Evolutionary conservation across 257 asterid genomes (phyloP).

Genomic region (Lithospermum erythrorhizon): DNA sequence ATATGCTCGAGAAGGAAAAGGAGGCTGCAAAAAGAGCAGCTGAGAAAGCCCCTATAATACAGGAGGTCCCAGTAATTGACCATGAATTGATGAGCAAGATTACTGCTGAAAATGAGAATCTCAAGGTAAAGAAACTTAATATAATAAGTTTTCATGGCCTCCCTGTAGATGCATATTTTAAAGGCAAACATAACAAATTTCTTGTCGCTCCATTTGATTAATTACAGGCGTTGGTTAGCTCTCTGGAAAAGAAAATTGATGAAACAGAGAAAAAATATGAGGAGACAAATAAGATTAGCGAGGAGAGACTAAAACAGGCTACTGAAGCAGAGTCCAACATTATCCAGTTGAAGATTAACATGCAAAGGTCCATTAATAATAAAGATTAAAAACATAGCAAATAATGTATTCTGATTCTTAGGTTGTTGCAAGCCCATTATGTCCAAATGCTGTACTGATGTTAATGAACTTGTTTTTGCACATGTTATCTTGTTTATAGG

Average conservation of each 20-base stretch:
- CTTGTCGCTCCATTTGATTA: constrained; percentile 6
- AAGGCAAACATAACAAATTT: background rate
- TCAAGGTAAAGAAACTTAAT: constrained; percentile 38
- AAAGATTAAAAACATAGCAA: background rate
- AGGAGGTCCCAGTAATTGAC: constrained; percentile 84
- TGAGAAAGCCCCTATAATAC: constrained; percentile 56
- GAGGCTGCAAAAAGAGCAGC: constrained; percentile 49
- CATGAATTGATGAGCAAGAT: constrained; percentile 72
- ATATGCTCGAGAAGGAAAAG: constrained; percentile 53
- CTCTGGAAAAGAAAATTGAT: constrained; percentile 72
- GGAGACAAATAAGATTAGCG: constrained; percentile 86
- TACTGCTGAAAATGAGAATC: constrained; percentile 71
- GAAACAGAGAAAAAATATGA: constrained; percentile 87
- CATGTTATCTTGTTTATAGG: constrained; percentile 26
- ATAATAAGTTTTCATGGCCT: constrained; percentile 1
- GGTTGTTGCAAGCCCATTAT: background rate
- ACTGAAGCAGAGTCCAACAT: constrained; percentile 83
- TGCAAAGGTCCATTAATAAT: constrained; percentile 50
- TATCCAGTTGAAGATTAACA: constrained; percentile 69
- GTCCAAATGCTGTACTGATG: constrained; percentile 6
- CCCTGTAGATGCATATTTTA: constrained; percentile 1
- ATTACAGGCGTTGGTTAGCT: constrained; percentile 65
- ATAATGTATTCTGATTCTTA: constrained; percentile 7
- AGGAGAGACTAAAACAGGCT: constrained; percentile 87
- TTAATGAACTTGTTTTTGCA: constrained; percentile 1